These are phyloP conservation scores for Penicillium egyptiacum DNA, from an alignment of 495 filamentous ascomycete species.

Conservation along the genomic window DNA sequence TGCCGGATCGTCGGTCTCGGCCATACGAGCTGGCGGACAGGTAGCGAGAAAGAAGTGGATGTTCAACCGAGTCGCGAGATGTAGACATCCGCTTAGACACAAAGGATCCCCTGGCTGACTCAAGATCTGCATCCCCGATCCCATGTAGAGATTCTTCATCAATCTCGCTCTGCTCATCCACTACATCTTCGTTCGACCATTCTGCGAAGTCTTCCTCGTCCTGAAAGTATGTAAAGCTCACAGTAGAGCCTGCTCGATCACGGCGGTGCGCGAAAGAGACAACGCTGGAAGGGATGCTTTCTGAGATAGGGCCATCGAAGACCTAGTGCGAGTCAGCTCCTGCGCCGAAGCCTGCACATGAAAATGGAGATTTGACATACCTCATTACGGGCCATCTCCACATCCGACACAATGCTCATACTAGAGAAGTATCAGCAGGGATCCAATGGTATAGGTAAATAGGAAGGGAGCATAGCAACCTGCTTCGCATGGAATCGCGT, in stretches of 20 bases:
- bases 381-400: slow-evolving; percentile 99
- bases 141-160: slow-evolving; percentile 46
- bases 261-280: slow-evolving; percentile 84
- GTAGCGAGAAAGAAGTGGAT: slow-evolving; percentile 68
- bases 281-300: slow-evolving; percentile 88
- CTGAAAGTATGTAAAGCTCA: slow-evolving; percentile 90
- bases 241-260: slow-evolving; percentile 70
- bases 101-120: slow-evolving; percentile 37
- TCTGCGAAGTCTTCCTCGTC: slow-evolving; percentile 55
- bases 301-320: slow-evolving; percentile 89
- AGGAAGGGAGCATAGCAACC: slow-evolving; percentile 34
- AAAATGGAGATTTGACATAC: slow-evolving; percentile 42
- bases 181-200: slow-evolving; percentile 52
- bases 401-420: slow-evolving; percentile 83
- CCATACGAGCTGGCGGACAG: slow-evolving; percentile 56
- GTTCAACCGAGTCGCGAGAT: slow-evolving; percentile 62
- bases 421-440: slow-evolving; percentile 35
- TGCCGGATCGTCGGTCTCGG: slow-evolving; percentile 55
- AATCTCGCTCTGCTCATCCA: slow-evolving; percentile 55
- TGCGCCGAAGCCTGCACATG: background rate
- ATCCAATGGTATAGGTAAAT: background rate
- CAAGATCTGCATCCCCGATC: slow-evolving; percentile 30
- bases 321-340: slow-evolving; percentile 54
- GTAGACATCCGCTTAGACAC: slow-evolving; percentile 56
- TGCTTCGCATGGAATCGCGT: slow-evolving; percentile 75